Base-by-base conservation (phyloP, 2,329 filamentous ascomycete species). In the Sporothrix luriei region DNA sequence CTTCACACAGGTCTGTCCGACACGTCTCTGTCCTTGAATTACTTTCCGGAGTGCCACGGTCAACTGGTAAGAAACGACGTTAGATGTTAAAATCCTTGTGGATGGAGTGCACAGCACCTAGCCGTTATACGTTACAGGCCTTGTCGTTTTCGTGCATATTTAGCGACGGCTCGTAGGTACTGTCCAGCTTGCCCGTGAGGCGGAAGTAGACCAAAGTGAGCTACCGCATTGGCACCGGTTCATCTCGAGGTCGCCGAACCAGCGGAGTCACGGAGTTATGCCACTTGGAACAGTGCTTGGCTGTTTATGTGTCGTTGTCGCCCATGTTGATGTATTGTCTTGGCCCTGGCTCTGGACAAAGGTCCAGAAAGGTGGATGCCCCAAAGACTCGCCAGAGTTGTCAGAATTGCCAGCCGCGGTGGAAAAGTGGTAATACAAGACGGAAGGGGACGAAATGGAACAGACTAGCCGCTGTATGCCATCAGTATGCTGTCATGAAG, bases 401-500 rank as follows among this genome's bases (percentile, higher is more conserved):
- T 19, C 57, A 43, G 4, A 19, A 4, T 40, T 10, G 5, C 6
- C 43, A 48, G 43, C 6, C 10, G 40, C 13, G 11, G 40, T 14
- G 40, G 11, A 43, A 14, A 43, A 14, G 33, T 16, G 10, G 14
- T 2, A 3, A 49, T 6, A 49, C 16, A 29, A 24, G 24, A 64
- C 14, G 13, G 14, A 48, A 33, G 10, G 24, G 24, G 43, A 64
- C 6, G 7, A n/a, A n/a, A 33, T n/a, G 10, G 62, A 21, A 40
- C 62, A 51, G 38, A 38, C 14, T 65, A 51, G 62, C 26, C 16
- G 24, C 29, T n/a, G 33, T 40, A 54, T 66, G 46, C 48, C 65
- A 55, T 67, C 38, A 67, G 65, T 21, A 57, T 67, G 65, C 21
- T 57, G 65, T 67, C 65, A 57, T 67, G 49, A 55, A 24, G 7